phyloP scores from a whole-genome alignment of 768 basidiomycete genomes.

The Leccinum variicolor region DNA sequence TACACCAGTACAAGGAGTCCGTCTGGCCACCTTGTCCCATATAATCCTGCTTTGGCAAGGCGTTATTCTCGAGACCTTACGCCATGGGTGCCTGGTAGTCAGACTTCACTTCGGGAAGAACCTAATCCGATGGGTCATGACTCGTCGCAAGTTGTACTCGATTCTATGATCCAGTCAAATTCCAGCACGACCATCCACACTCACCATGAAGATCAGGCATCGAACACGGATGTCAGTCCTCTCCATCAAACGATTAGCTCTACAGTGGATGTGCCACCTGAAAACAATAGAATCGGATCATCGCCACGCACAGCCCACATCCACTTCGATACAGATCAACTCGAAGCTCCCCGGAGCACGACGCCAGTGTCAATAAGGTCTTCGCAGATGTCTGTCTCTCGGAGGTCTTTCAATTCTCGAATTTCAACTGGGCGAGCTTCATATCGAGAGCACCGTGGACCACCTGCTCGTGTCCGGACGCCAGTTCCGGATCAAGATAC shows the following conservation, averaged over 20 bases:
- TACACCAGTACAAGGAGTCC: constrained; percentile 11
- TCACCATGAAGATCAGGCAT: not conserved
- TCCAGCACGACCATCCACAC: not conserved
- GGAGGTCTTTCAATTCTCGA: constrained; percentile 11
- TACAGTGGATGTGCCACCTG: not conserved
- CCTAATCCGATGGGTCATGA: constrained; percentile 4
- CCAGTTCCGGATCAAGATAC: not conserved
- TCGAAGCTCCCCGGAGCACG: constrained; percentile 3
- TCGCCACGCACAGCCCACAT: not conserved
- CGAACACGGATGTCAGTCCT: not conserved
- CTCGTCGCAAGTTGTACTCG: not conserved
- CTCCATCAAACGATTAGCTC: not conserved
- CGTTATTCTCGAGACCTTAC: constrained; percentile 7
- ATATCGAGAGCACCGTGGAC: constrained; percentile 20
- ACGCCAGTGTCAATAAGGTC: constrained; percentile 7
- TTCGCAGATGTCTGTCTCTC: constrained; percentile 9
- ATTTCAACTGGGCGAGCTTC: constrained; percentile 21
- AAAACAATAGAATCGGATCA: not conserved
- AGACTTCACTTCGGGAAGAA: constrained; percentile 16
- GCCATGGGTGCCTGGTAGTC: constrained; percentile 8
- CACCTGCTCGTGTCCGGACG: constrained; percentile 7
- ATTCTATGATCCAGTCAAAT: constrained; percentile 1
- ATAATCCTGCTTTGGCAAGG: constrained; percentile 11
- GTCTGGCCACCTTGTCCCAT: constrained; percentile 20
- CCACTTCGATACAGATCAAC: not conserved